Evolutionary conservation across 108 stramenopile species (phyloP).

Genomic region (Cyclotella atomus): DNA sequence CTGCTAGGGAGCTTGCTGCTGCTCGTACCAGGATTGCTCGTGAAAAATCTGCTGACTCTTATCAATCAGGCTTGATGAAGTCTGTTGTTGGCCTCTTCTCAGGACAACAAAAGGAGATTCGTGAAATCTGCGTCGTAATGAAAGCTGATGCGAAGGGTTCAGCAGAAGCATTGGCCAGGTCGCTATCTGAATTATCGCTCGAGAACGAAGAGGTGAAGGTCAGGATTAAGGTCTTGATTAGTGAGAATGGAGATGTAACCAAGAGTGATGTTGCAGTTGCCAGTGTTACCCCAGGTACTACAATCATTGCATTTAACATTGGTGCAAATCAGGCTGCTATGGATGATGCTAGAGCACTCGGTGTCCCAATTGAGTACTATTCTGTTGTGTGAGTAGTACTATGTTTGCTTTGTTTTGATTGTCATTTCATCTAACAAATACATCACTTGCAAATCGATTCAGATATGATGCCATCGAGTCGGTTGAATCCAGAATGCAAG

Average conservation of each 20-base stretch:
- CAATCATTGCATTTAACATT: constrained; percentile 92
- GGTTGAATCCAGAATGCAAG: constrained; percentile 89
- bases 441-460: no score
- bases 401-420: not conserved
- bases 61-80: constrained; percentile 85
- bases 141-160: constrained; percentile 96
- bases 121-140: constrained; percentile 91
- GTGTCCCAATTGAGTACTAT: constrained; percentile 92
- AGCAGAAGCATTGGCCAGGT: constrained; percentile 91
- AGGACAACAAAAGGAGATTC: constrained; percentile 71
- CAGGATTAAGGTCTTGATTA: constrained; percentile 83
- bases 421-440: no score
- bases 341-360: constrained; percentile 84
- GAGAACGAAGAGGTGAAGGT: constrained; percentile 90
- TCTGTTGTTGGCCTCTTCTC: constrained; percentile 76
- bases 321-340: constrained; percentile 86
- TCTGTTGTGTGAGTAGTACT: constrained; percentile 72
- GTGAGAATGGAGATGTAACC: constrained; percentile 92
- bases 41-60: constrained; percentile 66
- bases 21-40: constrained; percentile 77
- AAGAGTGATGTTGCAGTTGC: constrained; percentile 96
- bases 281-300: constrained; percentile 85
- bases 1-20: constrained; percentile 79
- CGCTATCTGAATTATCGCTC: constrained; percentile 83
- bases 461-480: constrained; percentile 95